Conservation (phyloP, 1,139 yeast species). For the Magnusiomyces ingens region DNA sequence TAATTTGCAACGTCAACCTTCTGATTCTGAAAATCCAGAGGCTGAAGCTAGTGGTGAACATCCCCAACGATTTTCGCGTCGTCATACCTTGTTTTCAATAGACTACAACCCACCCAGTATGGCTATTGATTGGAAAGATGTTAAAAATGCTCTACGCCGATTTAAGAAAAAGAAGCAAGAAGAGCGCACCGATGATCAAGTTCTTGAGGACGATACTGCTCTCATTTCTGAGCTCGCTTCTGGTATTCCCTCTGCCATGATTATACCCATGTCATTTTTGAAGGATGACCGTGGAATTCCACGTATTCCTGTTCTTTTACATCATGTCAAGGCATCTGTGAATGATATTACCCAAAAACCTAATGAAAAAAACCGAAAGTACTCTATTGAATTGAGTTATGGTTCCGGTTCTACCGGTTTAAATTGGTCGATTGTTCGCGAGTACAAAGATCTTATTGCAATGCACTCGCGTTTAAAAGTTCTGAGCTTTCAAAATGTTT, state of each 20-base stretch:
- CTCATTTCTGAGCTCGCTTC: conserved; percentile 57
- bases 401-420: conserved; percentile 79
- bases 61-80: conserved; percentile 4
- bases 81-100: conserved; percentile 12
- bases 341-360: conserved; percentile 42
- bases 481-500: conserved; percentile 37
- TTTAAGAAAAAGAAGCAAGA: conserved; percentile 26
- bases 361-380: conserved; percentile 47
- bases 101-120: conserved; percentile 12
- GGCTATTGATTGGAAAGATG: conserved; percentile 24
- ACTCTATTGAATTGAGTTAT: conserved; percentile 69
- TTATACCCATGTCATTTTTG: conserved; percentile 67
- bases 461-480: conserved; percentile 65
- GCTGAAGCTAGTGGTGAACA: conserved; percentile 1
- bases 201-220: conserved; percentile 49
- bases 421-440: conserved; percentile 74
- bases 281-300: conserved; percentile 72
- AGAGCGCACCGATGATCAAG: conserved; percentile 23
- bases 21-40: not conserved
- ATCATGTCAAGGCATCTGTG: conserved; percentile 61
- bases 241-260: conserved; percentile 75
- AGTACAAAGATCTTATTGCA: conserved; percentile 59
- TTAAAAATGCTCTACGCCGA: conserved; percentile 23
- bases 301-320: conserved; percentile 74
- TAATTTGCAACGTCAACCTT: not conserved